Conservation (phyloP, 2,329 filamentous ascomycete species). For the Magnaporthiopsis incrustans region DNA sequence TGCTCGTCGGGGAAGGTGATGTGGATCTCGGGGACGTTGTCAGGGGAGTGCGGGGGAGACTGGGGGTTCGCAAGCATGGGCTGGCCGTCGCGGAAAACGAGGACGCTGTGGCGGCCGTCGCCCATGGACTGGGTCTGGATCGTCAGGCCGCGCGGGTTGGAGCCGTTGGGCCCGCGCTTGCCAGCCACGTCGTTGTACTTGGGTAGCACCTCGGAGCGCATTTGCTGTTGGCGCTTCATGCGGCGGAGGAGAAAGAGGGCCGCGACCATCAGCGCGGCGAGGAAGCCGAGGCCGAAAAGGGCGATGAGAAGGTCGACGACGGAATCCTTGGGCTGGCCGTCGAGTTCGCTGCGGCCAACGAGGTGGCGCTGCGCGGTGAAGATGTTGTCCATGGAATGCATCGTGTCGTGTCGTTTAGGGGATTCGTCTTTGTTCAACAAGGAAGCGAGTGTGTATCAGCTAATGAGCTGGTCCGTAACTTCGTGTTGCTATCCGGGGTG, state of each 20-base stretch:
- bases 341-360: slow-evolving; percentile 39
- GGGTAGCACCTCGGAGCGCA: slow-evolving; percentile 51
- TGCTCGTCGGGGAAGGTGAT: slow-evolving; percentile 97
- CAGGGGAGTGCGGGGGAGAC: slow-evolving; percentile 70
- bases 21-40: slow-evolving; percentile 85
- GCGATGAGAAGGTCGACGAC: slow-evolving; percentile 73
- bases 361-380: slow-evolving; percentile 30
- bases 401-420: slow-evolving; percentile 13
- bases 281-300: slow-evolving; percentile 68
- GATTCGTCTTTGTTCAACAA: not conserved
- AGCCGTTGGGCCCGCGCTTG: slow-evolving; percentile 34
- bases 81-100: slow-evolving; percentile 70
- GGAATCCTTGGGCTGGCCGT: slow-evolving; percentile 35
- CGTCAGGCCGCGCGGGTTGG: slow-evolving; percentile 45
- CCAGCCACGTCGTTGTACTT: slow-evolving; percentile 44
- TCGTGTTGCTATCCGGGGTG: not conserved
- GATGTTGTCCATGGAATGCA: slow-evolving; percentile 30
- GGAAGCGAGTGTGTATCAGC: slow-evolving; percentile 5
- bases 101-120: slow-evolving; percentile 55
- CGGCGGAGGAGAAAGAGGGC: slow-evolving; percentile 67
- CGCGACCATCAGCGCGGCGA: slow-evolving; percentile 60
- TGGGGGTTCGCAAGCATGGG: slow-evolving; percentile 68
- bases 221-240: slow-evolving; percentile 40
- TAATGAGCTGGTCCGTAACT: not conserved
- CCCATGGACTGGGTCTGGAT: slow-evolving; percentile 42